Evolutionary conservation across 2,329 filamentous ascomycete genomes (phyloP).

Genomic region (Curvularia sp.): DNA sequence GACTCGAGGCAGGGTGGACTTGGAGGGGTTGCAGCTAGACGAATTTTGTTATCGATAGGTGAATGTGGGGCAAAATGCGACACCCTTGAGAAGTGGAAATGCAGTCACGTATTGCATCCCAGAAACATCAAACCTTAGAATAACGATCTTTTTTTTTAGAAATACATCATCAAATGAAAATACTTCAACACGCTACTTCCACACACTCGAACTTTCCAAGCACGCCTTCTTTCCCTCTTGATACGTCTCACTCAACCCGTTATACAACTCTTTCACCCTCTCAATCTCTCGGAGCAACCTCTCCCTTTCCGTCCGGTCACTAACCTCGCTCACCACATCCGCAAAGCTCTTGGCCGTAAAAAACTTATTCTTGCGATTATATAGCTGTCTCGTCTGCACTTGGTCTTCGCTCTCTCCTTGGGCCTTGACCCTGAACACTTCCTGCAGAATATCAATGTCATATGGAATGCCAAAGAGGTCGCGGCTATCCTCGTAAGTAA

Average conservation of each 20-base stretch:
- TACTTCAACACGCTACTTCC: constrained; percentile 17
- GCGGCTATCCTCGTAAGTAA: constrained; percentile 66
- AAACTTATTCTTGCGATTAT: constrained; percentile 65
- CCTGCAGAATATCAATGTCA: constrained; percentile 65
- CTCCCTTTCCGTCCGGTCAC: constrained; percentile 10
- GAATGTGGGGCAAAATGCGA: constrained; percentile 23
- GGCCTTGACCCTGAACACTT: constrained; percentile 61
- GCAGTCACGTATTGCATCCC: neutral
- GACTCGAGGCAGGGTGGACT: neutral
- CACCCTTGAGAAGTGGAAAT: constrained; percentile 4
- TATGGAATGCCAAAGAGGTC: constrained; percentile 64
- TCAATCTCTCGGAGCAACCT: constrained; percentile 51
- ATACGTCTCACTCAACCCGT: constrained; percentile 25
- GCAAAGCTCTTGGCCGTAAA: constrained; percentile 48
- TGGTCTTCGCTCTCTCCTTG: constrained; percentile 29
- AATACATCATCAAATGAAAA: neutral
- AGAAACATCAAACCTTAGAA: neutral
- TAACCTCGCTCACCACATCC: constrained; percentile 33
- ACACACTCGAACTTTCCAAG: constrained; percentile 24
- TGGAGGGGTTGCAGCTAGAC: constrained; percentile 18
- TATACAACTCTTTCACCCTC: constrained; percentile 56
- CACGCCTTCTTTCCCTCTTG: constrained; percentile 25
- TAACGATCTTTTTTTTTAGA: neutral
- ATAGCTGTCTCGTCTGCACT: constrained; percentile 56
- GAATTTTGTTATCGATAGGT: constrained; percentile 32